These are phyloP conservation scores for Globisporangium uncinulatum DNA, from an alignment of 352 stramenopile genomes.

Conservation along the genomic window DNA sequence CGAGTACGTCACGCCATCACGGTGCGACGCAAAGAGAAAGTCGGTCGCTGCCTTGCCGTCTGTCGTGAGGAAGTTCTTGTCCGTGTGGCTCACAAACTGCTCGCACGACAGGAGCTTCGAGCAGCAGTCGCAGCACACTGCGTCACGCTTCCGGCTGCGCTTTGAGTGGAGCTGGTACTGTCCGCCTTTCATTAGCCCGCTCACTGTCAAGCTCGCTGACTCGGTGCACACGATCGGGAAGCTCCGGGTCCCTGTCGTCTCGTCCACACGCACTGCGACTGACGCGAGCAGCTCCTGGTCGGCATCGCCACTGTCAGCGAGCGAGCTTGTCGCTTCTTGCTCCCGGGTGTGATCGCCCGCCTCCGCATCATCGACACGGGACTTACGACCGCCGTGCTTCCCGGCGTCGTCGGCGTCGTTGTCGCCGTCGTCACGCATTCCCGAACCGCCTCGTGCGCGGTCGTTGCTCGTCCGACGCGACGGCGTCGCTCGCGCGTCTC, in stretches of 20 bases:
- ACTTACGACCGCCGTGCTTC: too few species aligned
- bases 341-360: too few species aligned
- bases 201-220: constrained; percentile 1
- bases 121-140: constrained; percentile 8
- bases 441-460: too few species aligned
- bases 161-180: neutral
- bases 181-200: constrained; percentile 1
- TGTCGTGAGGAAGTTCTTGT: neutral
- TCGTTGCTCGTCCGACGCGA: too few species aligned
- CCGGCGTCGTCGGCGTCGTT: too few species aligned
- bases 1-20: constrained; percentile 1
- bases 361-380: too few species aligned
- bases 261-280: neutral
- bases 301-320: neutral
- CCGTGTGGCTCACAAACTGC: constrained; percentile 11
- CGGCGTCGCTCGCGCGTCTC: too few species aligned
- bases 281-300: constrained; percentile 4
- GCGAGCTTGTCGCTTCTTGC: too few species aligned
- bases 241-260: neutral
- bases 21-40: constrained; percentile 10
- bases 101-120: constrained; percentile 4
- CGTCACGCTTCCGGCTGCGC: neutral
- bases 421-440: too few species aligned
- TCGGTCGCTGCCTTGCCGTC: constrained; percentile 1
- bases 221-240: constrained; percentile 11